Base-by-base conservation (phyloP, 441 rosid species). In the Breynia disticha region DNA sequence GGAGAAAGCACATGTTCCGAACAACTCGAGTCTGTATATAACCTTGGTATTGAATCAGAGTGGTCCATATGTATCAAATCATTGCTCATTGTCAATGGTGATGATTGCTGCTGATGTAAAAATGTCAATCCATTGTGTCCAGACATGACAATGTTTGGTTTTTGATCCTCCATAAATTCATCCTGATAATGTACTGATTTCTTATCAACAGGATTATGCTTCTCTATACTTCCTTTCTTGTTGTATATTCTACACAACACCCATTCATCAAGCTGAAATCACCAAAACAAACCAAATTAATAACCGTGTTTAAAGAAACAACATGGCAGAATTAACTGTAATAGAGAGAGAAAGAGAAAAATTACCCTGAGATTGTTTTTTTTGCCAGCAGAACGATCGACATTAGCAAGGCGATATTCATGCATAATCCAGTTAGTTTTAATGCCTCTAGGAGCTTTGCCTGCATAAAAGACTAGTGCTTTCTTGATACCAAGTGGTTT, bases 371-470 rank as follows among this genome's bases (percentile, higher is more conserved):
- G 72, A 52, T 76, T 79, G 58, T 63, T 79, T 24, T 67, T 84
- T 57, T 69, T 78, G 63, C 73, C 68, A 32, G 88, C 86, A 17
- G 90, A 76, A 19, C 96, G 72, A 45, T 87, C 84, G 7, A 84
- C 90, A 71, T 87, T 81, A 9, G 96, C 89, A 5, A 83, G 91
- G 39, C 97, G 91, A 56, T 90, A 90, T 61, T 90, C 97, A 0
- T 90, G 97, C 97, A 90, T 90, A 11, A 90, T 90, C 97, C 97
- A 90, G 19, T 90, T 90, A 42, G 97, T 90, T 58, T 90, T 90
- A 47, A 83, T 57, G 41, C 97, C 97, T 63, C 71, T 83, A 0
- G 91, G 95, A 11, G 97, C 97, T 69, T 87, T 90, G 1, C 97
- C 97, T 0, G 95, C 86, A 48, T 90, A 90, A 64, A 90, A 90